These are phyloP conservation scores for Cryphonectria japonica DNA, from an alignment of 2,329 filamentous ascomycete species.

Conservation along the genomic window DNA sequence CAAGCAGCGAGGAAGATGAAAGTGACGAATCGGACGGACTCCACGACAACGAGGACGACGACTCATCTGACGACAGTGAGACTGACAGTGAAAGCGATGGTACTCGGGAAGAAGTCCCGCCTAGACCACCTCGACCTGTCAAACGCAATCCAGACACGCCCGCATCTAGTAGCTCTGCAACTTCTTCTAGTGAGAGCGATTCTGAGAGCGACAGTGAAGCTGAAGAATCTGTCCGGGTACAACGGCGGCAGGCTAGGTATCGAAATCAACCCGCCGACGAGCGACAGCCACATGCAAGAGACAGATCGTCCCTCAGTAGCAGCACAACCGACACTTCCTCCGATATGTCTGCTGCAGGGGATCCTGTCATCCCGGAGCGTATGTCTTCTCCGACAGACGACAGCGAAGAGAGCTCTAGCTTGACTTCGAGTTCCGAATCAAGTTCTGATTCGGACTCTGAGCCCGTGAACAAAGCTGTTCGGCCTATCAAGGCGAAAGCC, in stretches of 20 bases:
- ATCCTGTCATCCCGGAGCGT: neutral
- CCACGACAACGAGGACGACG: constrained; percentile 23
- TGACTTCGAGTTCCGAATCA: constrained; percentile 34
- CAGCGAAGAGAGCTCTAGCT: constrained; percentile 19
- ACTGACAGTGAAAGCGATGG: constrained; percentile 28
- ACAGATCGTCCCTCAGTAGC: constrained; percentile 6
- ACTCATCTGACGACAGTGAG: constrained; percentile 9
- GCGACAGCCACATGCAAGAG: neutral
- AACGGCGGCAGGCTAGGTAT: neutral
- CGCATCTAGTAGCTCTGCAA: constrained; percentile 11
- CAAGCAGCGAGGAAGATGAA: constrained; percentile 25
- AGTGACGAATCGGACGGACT: constrained; percentile 25
- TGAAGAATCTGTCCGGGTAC: neutral
- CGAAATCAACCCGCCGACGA: neutral
- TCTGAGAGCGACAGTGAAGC: neutral
- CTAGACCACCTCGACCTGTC: neutral
- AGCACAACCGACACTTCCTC: constrained; percentile 12
- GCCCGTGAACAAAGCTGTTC: constrained; percentile 31
- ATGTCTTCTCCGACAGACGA: constrained; percentile 15
- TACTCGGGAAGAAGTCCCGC: constrained; percentile 33
- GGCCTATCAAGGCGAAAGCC: constrained; percentile 27
- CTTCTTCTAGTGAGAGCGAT: constrained; percentile 5
- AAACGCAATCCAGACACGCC: constrained; percentile 22
- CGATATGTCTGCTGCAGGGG: neutral
- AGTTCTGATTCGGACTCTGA: constrained; percentile 45